Percentiles rank a stretch among this genome's conserved stretches.
These are phyloP conservation scores for Fraxinus cuspidata DNA, from an alignment of 257 asterid species.

Conservation along the genomic window DNA sequence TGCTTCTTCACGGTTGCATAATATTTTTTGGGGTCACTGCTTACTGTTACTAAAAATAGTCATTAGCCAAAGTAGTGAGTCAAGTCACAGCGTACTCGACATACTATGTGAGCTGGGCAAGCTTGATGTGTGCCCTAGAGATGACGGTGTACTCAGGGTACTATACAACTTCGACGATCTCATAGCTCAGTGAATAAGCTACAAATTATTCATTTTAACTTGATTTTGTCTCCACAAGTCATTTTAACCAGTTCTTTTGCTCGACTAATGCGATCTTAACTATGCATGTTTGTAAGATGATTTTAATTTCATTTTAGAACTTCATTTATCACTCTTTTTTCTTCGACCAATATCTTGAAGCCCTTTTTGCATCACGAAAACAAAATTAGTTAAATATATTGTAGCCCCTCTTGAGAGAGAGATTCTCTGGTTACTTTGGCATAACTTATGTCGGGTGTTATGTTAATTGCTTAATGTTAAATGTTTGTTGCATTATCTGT, in stretches of 20 bases:
- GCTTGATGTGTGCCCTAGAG: background rate
- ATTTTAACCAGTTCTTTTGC: background rate
- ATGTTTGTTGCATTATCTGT: conserved; percentile 22
- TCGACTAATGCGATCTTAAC: background rate
- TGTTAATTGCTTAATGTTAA: background rate
- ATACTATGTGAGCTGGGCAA: background rate
- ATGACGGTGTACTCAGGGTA: background rate
- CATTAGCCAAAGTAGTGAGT: background rate
- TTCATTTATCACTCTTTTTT: too few species aligned
- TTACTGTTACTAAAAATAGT: background rate
- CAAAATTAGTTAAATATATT: too few species aligned
- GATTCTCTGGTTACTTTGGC: too few species aligned
- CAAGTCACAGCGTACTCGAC: background rate
- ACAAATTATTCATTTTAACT: too few species aligned
- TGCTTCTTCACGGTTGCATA: too few species aligned
- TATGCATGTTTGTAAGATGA: background rate
- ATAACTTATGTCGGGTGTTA: too few species aligned
- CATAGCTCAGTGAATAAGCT: background rate
- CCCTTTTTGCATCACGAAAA: too few species aligned
- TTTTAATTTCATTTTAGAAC: too few species aligned
- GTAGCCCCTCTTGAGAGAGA: too few species aligned
- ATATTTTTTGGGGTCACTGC: too few species aligned
- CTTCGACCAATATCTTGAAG: too few species aligned
- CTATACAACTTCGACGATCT: background rate
- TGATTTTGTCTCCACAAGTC: background rate